Conservation (phyloP, 805 yeast species). For the Ogataea pini region DNA sequence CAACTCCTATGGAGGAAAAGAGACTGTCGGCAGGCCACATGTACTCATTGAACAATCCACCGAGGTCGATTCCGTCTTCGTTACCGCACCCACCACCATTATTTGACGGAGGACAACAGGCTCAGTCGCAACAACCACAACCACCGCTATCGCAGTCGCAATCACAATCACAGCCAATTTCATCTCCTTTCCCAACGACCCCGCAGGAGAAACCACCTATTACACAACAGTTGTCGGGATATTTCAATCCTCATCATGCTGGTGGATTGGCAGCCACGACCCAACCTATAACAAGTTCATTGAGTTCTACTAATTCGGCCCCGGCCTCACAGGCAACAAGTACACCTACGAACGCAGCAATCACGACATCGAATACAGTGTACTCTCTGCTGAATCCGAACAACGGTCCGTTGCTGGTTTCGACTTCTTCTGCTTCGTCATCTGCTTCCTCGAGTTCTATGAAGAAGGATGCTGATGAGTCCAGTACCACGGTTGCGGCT, state of each 20-base stretch:
- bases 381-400: slow-evolving; percentile 26
- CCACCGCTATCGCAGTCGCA: slow-evolving; percentile 11
- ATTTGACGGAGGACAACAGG: background rate
- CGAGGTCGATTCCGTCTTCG: slow-evolving; percentile 28
- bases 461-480: slow-evolving; percentile 3
- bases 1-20: slow-evolving; percentile 23
- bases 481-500: background rate
- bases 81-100: slow-evolving; percentile 5
- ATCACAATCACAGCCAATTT: slow-evolving; percentile 7
- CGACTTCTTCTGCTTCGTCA: slow-evolving; percentile 3
- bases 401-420: slow-evolving; percentile 7
- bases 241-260: slow-evolving; percentile 11
- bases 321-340: background rate
- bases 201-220: slow-evolving; percentile 10
- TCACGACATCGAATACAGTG: slow-evolving; percentile 20
- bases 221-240: slow-evolving; percentile 10
- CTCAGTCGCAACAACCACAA: background rate
- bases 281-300: slow-evolving; percentile 19
- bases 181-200: background rate
- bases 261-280: background rate
- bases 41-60: slow-evolving; percentile 31
- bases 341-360: background rate
- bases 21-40: slow-evolving; percentile 15
- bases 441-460: background rate
- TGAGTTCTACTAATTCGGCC: slow-evolving; percentile 13